Evolutionary conservation across 768 basidiomycete species (phyloP), one percentile per base, ranked within the genome.

Genomic region (Mycena polygramma): DNA sequence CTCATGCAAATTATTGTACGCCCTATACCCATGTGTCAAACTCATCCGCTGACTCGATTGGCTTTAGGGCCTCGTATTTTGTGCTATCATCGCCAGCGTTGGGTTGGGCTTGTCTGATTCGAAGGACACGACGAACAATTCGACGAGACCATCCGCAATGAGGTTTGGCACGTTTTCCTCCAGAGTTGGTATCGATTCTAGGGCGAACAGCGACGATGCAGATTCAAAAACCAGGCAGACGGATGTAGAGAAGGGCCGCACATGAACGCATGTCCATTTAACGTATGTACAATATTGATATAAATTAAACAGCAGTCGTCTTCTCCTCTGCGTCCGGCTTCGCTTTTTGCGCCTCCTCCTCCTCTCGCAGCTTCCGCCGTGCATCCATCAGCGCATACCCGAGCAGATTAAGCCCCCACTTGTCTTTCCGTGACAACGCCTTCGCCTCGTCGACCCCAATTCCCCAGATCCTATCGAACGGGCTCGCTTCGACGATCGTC

Each of bases 381-480:
- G 83, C 83, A 62, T 83, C 78, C 73, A 82, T 81, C 74, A 89
- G 75, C 54, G 85, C 84, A 66, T 81, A 81, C 15, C 88, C 90
- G 15, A 88, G 79, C 77, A 90, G 71, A 80, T 91, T 91, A 73
- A 84, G 62, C 7, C 90, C 90, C 90, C 89, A 91, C 30, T 81
- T 69, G n/a, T 78, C 76, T 9, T n/a, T 46, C 69, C 74, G 79
- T 45, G 73, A 73, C 66, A 84, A 62, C 49, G 90, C 89, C 63
- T 84, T 84, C 75, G 83, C 82, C 78, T 83, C 86, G 2, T 83
- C 84, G 73, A 82, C 88, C 26, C 89, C 89, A 63, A 91, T 85
- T 0, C 89, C 90, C 89, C 90, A 92, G n/a, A 91, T 87, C 68
- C 83, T 76, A 75, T 91, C 90, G 22, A 81, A 72, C 20, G 89